Conservation (phyloP, 257 asterid genomes). For the Coffea canephora region DNA sequence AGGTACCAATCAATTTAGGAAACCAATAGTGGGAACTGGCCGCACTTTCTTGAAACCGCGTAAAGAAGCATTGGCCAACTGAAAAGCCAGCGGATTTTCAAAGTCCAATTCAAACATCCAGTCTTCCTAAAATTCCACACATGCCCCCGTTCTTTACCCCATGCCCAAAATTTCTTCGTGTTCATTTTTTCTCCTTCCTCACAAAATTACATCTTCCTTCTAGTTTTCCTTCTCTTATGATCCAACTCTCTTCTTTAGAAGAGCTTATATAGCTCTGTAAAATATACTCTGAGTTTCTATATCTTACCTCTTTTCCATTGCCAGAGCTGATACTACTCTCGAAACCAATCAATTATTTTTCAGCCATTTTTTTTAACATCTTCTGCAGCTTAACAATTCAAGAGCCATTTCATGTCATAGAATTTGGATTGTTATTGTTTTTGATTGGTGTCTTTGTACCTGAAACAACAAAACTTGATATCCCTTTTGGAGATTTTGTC, state of each 20-base stretch:
- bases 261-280: background rate
- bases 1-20: background rate
- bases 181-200: no score
- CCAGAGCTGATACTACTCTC: background rate
- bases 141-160: background rate
- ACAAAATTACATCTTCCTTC: background rate
- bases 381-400: background rate
- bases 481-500: background rate
- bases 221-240: background rate
- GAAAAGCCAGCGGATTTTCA: slow-evolving; percentile 4
- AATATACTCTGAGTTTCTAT: background rate
- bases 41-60: background rate
- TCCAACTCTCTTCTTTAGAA: background rate
- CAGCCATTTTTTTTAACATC: background rate
- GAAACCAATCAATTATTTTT: no score
- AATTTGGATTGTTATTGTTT: background rate
- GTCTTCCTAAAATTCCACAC: slow-evolving; percentile 18
- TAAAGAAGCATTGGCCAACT: background rate
- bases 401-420: background rate
- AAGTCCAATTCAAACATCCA: slow-evolving; percentile 14
- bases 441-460: background rate
- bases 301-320: background rate
- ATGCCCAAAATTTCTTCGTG: background rate
- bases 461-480: background rate
- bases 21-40: background rate